Conservation (phyloP, 768 basidiomycete genomes). For the Pisolithus microcarpus region DNA sequence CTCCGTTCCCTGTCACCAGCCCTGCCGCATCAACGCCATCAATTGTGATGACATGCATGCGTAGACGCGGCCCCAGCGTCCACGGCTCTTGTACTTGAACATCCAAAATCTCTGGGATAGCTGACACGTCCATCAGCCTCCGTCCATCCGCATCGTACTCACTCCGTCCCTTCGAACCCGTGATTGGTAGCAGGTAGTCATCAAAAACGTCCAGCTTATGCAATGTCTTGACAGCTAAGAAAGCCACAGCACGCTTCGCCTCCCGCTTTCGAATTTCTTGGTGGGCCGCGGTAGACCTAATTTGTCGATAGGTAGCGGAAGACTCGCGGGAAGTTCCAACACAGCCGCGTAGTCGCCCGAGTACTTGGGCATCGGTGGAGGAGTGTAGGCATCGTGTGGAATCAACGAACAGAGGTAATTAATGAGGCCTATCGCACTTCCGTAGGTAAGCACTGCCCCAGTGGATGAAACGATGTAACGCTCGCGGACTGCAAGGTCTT, state of each 20-base stretch:
- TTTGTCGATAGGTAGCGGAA: constrained; percentile 51
- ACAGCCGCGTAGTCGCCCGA: constrained; percentile 49
- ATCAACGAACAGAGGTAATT: constrained; percentile 73
- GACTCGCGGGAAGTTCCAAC: constrained; percentile 58
- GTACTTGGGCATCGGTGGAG: constrained; percentile 52
- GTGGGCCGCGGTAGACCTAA: constrained; percentile 55
- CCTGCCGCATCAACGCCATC: constrained; percentile 48
- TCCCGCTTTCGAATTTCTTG: constrained; percentile 63
- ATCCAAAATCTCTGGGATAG: constrained; percentile 49
- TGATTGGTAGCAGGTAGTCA: constrained; percentile 71
- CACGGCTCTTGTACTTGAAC: constrained; percentile 62
- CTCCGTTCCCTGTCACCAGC: constrained; percentile 57
- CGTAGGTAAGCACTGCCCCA: constrained; percentile 75
- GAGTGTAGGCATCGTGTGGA: constrained; percentile 64
- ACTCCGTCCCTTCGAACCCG: constrained; percentile 40
- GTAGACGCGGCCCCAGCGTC: constrained; percentile 48
- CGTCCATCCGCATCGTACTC: constrained; percentile 50
- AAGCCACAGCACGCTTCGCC: constrained; percentile 78
- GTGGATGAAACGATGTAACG: constrained; percentile 65
- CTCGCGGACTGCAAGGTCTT: constrained; percentile 60
- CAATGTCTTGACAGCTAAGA: constrained; percentile 65
- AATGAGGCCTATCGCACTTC: constrained; percentile 63
- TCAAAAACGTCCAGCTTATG: constrained; percentile 72
- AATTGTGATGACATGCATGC: constrained; percentile 55
- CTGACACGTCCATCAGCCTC: constrained; percentile 34